Conservation (phyloP, 306 rosid species). For the Mucuna pruriens region DNA sequence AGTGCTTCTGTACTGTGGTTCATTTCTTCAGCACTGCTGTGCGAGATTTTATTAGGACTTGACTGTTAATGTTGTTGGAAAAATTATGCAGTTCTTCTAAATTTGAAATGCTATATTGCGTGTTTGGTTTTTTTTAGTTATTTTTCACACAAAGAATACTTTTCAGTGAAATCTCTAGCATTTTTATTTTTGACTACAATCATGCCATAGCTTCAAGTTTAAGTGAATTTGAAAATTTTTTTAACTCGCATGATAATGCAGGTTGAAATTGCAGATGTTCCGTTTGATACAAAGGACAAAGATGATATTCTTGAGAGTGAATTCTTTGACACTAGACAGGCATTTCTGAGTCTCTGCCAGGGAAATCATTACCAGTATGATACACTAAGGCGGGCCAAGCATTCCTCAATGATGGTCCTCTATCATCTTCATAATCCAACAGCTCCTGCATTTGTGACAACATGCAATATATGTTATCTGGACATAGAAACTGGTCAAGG, state of each 20-base stretch:
- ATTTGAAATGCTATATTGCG: not conserved
- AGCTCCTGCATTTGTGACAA: slow-evolving; percentile 89
- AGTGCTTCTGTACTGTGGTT: slow-evolving; percentile 1
- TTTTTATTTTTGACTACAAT: not conserved
- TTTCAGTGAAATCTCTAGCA: not conserved
- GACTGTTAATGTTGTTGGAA: not conserved
- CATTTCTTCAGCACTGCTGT: not conserved
- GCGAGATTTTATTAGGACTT: slow-evolving; percentile 12
- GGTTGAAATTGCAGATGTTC: slow-evolving; percentile 78
- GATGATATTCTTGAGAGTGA: slow-evolving; percentile 99
- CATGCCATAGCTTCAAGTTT: not conserved
- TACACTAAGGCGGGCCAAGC: slow-evolving; percentile 96
- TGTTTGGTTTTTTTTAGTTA: slow-evolving; percentile 19
- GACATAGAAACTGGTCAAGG: slow-evolving; percentile 99
- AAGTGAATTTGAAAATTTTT: not conserved
- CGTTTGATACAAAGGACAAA: slow-evolving; percentile 86
- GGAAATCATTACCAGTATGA: slow-evolving; percentile 99
- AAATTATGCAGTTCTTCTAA: slow-evolving; percentile 26
- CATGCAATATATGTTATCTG: slow-evolving; percentile 78
- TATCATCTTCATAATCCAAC: slow-evolving; percentile 99
- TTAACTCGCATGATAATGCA: slow-evolving; percentile 40
- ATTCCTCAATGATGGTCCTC: slow-evolving; percentile 99
- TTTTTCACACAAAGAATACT: not conserved
- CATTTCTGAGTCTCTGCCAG: slow-evolving; percentile 97
- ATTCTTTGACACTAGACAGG: slow-evolving; percentile 99